These are phyloP conservation scores for Pythium volutum DNA, from an alignment of 352 stramenopile species.

Conservation along the genomic window DNA sequence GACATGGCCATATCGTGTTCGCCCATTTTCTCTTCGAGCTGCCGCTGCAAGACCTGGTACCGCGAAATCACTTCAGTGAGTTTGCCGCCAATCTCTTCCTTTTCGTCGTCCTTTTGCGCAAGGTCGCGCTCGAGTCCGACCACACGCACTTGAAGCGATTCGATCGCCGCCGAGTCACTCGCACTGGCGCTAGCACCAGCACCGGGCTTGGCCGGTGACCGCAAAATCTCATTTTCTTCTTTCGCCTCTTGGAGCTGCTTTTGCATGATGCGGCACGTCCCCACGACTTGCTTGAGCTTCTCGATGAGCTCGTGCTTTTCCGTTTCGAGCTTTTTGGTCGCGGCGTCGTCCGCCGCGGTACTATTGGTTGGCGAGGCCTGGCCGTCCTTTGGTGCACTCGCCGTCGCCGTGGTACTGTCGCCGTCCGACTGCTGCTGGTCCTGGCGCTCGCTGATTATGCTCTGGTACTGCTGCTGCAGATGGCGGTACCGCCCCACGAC, in stretches of 20 bases:
- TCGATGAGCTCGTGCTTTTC: constrained; percentile 75
- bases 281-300: constrained; percentile 74
- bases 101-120: constrained; percentile 42
- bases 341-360: constrained; percentile 27
- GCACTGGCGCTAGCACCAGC: background rate
- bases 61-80: constrained; percentile 46
- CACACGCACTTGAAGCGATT: constrained; percentile 23
- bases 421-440: constrained; percentile 24
- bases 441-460: constrained; percentile 25
- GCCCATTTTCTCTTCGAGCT: constrained; percentile 47
- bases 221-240: constrained; percentile 50
- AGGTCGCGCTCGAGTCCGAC: constrained; percentile 37
- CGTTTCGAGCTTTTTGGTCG: constrained; percentile 47
- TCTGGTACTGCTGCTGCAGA: constrained; percentile 50
- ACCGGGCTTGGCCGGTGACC: constrained; percentile 32
- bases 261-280: constrained; percentile 63
- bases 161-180: constrained; percentile 9
- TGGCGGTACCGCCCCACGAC: constrained; percentile 50
- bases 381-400: constrained; percentile 9
- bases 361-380: constrained; percentile 21
- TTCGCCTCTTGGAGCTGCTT: constrained; percentile 66
- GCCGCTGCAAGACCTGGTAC: constrained; percentile 48
- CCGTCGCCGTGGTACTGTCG: background rate
- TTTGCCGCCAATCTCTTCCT: constrained; percentile 43
- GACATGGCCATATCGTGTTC: constrained; percentile 44